phyloP scores from a whole-genome alignment of 805 yeast genomes.

The Wickerhamiella siamensis region DNA sequence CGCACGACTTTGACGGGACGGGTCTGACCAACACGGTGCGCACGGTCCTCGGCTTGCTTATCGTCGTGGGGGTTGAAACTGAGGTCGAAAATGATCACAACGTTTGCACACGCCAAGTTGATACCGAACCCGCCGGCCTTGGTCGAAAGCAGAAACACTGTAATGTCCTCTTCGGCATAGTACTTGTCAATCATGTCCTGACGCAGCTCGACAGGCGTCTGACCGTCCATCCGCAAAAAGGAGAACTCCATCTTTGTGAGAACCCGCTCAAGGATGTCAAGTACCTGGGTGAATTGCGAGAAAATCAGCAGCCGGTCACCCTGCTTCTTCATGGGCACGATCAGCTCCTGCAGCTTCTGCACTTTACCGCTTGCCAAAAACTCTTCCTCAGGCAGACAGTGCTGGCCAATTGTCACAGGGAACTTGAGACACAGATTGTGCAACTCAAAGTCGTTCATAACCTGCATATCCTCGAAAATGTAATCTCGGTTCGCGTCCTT shows the following conservation, averaged over 20 bases:
- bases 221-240: constrained; percentile 84
- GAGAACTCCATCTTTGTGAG: constrained; percentile 48
- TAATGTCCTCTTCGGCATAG: constrained; percentile 66
- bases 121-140: constrained; percentile 99
- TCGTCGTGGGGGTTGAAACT: constrained; percentile 98
- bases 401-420: constrained; percentile 44
- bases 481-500: constrained; percentile 58
- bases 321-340: constrained; percentile 40
- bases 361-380: constrained; percentile 71
- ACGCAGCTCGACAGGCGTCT: constrained; percentile 81
- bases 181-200: constrained; percentile 84
- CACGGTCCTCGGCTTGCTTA: constrained; percentile 96
- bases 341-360: constrained; percentile 36
- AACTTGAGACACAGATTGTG: constrained; percentile 59
- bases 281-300: constrained; percentile 82
- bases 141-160: constrained; percentile 79
- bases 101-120: constrained; percentile 87
- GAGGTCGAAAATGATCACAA: constrained; percentile 82
- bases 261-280: constrained; percentile 74
- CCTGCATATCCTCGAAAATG: constrained; percentile 87
- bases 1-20: constrained; percentile 69
- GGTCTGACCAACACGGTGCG: constrained; percentile 93
- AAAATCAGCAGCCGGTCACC: constrained; percentile 65
- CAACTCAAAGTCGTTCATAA: constrained; percentile 85
- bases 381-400: constrained; percentile 37